Evolutionary conservation across 495 filamentous ascomycete species (phyloP), one percentile per base, ranked within the genome.

Genomic region (Aspergillus nanangensis): DNA sequence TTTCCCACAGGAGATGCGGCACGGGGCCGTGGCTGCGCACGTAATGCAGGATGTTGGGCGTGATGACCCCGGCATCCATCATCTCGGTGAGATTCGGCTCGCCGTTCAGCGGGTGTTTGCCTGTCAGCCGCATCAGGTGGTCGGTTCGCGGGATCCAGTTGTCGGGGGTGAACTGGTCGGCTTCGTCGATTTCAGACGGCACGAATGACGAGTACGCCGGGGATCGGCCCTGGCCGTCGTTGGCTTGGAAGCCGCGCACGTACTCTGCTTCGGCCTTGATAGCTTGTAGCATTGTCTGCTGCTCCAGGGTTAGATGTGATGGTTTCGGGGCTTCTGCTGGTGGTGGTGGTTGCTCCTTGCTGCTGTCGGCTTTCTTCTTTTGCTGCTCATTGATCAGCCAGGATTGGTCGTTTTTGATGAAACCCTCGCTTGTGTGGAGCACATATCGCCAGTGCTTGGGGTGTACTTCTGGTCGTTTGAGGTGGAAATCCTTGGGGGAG

Each of bases 1-100:
- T 56, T 1, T 68, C 70, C 3, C 63, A 69, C 8, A 66, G 56
- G 1, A 78, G 56, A 36, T 67, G 63, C 0, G 81, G 81, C 40
- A 83, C 80, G 71, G 77, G 75, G 60, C 82, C 74, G 60, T 85
- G 81, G 50, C 81, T 79, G 3, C 81, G 69, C 2, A 84, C 73
- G 51, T 83, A 85, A 55, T 82, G 82, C 4, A 78, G 47, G 8
- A 64, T 56, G 14, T 69, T 75, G 0, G 74, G 76, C 4, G 81
- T 85, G 34, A 74, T 56, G 58, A 80, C 34, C 2, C 56, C 56
- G 5, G 51, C 63, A 1, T 58, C 53, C 20, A 56, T 60, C 0
- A 65, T 48, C 17, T 25, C 17, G 2, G 42, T 43, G 3, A 65
- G 43, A 10, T 47, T 15, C 8, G 52, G 33, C 44, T 69, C 63